phyloP scores from a whole-genome alignment of 257 asterid genomes.

The Solanum appendiculatum region DNA sequence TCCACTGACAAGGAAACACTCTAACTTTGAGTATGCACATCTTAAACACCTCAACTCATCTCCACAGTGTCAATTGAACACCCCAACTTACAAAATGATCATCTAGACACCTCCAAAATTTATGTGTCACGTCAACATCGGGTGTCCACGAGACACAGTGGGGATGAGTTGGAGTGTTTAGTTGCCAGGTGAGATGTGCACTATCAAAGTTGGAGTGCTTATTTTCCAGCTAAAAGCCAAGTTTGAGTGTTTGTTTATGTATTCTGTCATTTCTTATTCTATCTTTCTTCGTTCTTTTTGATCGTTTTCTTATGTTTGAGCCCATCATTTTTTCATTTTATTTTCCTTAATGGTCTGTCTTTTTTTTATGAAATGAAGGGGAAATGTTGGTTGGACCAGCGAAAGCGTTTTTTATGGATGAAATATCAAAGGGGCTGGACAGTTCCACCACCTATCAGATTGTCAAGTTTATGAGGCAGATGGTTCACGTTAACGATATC shows the following conservation, averaged over 20 bases:
- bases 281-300: background rate
- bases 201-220: background rate
- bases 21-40: background rate
- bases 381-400: constrained; percentile 94
- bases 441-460: constrained; percentile 90
- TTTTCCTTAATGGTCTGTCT: background rate
- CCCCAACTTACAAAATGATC: background rate
- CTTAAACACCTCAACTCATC: background rate
- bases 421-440: constrained; percentile 80
- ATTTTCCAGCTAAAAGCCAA: background rate
- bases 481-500: constrained; percentile 69
- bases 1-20: background rate
- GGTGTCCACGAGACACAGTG: background rate
- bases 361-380: constrained; percentile 19
- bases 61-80: background rate
- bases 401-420: constrained; percentile 90
- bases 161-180: background rate
- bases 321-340: background rate
- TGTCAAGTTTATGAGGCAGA: constrained; percentile 69
- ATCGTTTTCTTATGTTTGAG: background rate
- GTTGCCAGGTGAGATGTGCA: background rate
- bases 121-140: background rate
- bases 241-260: background rate
- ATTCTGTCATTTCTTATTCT: background rate
- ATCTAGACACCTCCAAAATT: background rate